Evolutionary conservation across 2,329 filamentous ascomycete species (phyloP).

Genomic region (Xylaria sp.): DNA sequence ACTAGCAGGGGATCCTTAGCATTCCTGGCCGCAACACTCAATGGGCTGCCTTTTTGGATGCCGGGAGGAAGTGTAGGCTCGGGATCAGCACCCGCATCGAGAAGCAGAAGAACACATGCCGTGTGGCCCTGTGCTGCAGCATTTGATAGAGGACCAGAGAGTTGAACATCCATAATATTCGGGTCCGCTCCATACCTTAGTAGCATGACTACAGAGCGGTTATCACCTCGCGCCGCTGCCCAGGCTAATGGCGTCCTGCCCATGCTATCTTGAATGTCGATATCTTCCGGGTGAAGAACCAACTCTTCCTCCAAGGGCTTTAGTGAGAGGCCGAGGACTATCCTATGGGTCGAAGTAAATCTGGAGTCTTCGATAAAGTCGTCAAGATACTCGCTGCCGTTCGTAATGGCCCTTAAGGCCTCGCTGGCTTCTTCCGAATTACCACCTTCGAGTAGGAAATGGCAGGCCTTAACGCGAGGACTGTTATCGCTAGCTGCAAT

Average conservation of each 20-base stretch:
- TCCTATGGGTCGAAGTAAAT: slow-evolving; percentile 38
- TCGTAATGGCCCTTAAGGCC: slow-evolving; percentile 39
- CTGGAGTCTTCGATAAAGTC: slow-evolving; percentile 39
- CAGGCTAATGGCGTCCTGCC: slow-evolving; percentile 41
- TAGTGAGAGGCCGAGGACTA: slow-evolving; percentile 37
- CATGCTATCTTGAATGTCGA: slow-evolving; percentile 38
- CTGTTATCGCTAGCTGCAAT: slow-evolving; percentile 18
- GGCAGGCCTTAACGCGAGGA: slow-evolving; percentile 41
- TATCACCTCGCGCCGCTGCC: slow-evolving; percentile 41
- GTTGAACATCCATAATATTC: slow-evolving; percentile 41
- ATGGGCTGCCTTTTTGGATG: slow-evolving; percentile 47
- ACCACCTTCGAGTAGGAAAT: slow-evolving; percentile 42
- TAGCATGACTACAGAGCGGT: slow-evolving; percentile 32
- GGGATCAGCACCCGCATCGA: slow-evolving; percentile 43
- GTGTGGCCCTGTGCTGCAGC: slow-evolving; percentile 41
- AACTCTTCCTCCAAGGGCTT: slow-evolving; percentile 35
- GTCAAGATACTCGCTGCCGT: slow-evolving; percentile 36
- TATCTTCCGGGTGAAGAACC: slow-evolving; percentile 27
- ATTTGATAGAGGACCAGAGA: slow-evolving; percentile 41
- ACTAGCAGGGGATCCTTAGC: slow-evolving; percentile 46
- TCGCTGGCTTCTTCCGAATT: slow-evolving; percentile 32
- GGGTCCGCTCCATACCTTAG: slow-evolving; percentile 36
- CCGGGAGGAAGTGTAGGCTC: slow-evolving; percentile 45
- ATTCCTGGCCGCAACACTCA: slow-evolving; percentile 50
- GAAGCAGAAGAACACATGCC: slow-evolving; percentile 36